phyloP scores from a whole-genome alignment of 768 basidiomycete genomes.

The Omphalotus guepiniiformis region DNA sequence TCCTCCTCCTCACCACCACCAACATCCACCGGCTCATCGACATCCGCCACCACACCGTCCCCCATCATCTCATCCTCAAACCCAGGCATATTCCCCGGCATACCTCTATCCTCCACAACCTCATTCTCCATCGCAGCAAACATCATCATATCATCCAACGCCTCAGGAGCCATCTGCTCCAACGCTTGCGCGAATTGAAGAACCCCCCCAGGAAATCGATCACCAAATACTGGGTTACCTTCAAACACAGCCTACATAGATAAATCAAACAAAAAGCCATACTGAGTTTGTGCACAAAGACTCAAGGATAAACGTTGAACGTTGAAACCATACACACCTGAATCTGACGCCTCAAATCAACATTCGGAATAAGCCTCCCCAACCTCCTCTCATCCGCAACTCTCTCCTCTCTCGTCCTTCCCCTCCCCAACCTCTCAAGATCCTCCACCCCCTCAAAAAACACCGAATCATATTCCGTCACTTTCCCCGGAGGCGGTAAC shows the following conservation, averaged over 20 bases:
- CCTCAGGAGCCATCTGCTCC: conserved; percentile 51
- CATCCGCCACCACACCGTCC: conserved; percentile 16
- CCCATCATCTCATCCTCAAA: conserved; percentile 10
- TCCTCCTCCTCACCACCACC: conserved; percentile 15
- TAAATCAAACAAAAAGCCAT: neutral
- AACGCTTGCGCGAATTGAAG: conserved; percentile 57
- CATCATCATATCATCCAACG: conserved; percentile 57
- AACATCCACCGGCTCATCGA: conserved; percentile 23
- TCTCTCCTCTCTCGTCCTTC: conserved; percentile 37
- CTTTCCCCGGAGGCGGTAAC: conserved; percentile 59
- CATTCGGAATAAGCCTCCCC: conserved; percentile 56
- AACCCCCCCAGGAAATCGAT: conserved; percentile 62
- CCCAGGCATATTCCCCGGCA: conserved; percentile 46
- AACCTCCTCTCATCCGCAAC: conserved; percentile 48
- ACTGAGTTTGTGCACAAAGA: too few species aligned
- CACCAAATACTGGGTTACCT: conserved; percentile 49
- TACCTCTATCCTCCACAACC: conserved; percentile 33
- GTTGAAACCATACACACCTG: conserved; percentile 31
- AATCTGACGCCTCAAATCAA: conserved; percentile 51
- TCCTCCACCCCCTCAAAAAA: conserved; percentile 68
- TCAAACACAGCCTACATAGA: conserved; percentile 45
- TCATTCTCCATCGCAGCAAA: conserved; percentile 36
- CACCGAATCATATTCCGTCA: conserved; percentile 60
- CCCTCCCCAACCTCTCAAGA: conserved; percentile 23
- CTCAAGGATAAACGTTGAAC: neutral